Percentiles rank a stretch among this genome's conserved stretches.
phyloP scores from a whole-genome alignment of 225 moss, liverwort and hornwort genomes.

The Rhytidiadelphus loreus region DNA sequence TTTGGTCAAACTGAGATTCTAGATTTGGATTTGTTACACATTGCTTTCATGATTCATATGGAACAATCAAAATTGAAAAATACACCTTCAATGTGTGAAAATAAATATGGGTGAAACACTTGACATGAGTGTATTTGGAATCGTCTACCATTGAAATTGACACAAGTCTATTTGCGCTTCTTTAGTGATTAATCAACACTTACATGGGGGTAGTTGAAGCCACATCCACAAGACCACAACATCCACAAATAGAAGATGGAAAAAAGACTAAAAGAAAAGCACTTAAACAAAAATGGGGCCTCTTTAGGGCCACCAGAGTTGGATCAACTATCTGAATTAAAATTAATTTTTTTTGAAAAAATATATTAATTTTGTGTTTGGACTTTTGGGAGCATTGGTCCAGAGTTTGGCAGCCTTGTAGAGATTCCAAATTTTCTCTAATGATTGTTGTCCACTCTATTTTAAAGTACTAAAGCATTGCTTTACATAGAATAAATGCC shows the following conservation, averaged over 20 bases:
- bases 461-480: neutral
- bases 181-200: neutral
- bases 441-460: neutral
- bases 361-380: too few relatives aligned
- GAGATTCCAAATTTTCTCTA: too few relatives aligned
- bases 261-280: fast-evolving
- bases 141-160: neutral
- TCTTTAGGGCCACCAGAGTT: too few relatives aligned
- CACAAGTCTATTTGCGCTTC: neutral
- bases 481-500: neutral
- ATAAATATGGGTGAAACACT: neutral
- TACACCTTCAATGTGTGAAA: neutral
- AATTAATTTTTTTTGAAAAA: too few relatives aligned
- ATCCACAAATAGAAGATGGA: fast-evolving
- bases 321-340: too few relatives aligned
- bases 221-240: neutral
- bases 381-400: too few relatives aligned
- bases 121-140: fast-evolving
- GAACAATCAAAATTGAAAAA: neutral
- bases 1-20: neutral
- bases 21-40: neutral
- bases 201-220: neutral
- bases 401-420: too few relatives aligned
- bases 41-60: neutral
- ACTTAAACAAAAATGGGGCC: too few relatives aligned